Evolutionary conservation across 805 yeast species (phyloP), one percentile per base, ranked within the genome.

Genomic region (Nakazawaea laoshanensis): DNA sequence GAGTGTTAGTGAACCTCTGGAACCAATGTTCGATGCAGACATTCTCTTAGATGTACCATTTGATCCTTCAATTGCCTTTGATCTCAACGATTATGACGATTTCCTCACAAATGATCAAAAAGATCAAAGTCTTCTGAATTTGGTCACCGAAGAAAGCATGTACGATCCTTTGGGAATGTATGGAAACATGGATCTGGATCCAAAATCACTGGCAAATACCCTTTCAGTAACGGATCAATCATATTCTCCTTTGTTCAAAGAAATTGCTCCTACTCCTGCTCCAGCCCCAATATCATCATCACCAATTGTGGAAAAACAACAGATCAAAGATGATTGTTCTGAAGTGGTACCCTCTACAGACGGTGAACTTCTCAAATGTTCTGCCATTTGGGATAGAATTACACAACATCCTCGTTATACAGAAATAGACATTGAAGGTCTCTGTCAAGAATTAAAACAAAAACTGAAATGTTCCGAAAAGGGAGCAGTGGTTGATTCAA

Each of bases 351-450:
- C 94, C 5, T 71, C 80, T 4, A 80, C 74, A 7, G 80, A 76
- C 37, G 58, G 56, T 12, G 64, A 70, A 10, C 52, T 74, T 44
- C 58, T 82, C 57, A 75, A 74, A 49, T 92, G 98, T 56, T 74
- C 94, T 1, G 96, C 87, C 45, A 80, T 89, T 11, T 92, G 98
- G 98, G 97, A 89, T 55, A 71, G 97, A 49, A 81, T 92, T 24
- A 83, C 96, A 2, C 58, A 92, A 15, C 97, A 92, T 64, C 97
- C 98, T 21, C 75, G 81, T 51, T 92, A 88, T 55, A 76, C 92
- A 4, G 96, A 88, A 39, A 66, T 92, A 33, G 98, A 92, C 55
- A 88, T 92, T 43, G 96, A 89, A 51, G 94, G 95, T 2, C 68
- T 92, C 52, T 92, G 98, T 67, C 52, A 61, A 27, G 98, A 92